phyloP scores from a whole-genome alignment of 1,284 basidiomycete species.

The Fistulinella staudtii region DNA sequence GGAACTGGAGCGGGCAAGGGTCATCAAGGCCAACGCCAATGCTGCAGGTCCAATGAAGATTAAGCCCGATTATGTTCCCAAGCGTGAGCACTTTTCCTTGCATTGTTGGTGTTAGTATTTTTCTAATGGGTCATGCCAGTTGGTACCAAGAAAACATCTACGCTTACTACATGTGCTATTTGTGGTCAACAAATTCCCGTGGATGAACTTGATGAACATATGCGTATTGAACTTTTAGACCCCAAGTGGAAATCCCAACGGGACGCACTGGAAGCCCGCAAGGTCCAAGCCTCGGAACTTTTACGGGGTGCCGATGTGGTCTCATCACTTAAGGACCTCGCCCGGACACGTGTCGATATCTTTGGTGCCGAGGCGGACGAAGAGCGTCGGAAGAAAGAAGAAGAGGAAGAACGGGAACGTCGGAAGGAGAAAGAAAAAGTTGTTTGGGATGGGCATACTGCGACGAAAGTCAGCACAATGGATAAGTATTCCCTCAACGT shows the following conservation, averaged over 20 bases:
- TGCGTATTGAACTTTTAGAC: conserved; percentile 97
- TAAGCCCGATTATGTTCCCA: conserved; percentile 94
- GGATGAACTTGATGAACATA: conserved; percentile 95
- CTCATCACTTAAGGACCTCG: conserved; percentile 86
- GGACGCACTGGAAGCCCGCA: conserved; percentile 79
- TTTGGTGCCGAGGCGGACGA: conserved; percentile 92
- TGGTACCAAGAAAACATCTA: conserved; percentile 65
- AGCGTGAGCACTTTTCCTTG: conserved; percentile 54
- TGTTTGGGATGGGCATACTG: conserved; percentile 95
- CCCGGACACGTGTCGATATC: conserved; percentile 89
- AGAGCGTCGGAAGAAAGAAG: conserved; percentile 78
- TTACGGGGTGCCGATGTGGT: conserved; percentile 90
- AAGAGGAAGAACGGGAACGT: conserved; percentile 76
- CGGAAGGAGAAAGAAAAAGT: conserved; percentile 86
- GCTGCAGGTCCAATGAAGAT: conserved; percentile 91
- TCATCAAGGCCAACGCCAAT: conserved; percentile 73
- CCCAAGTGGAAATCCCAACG: conserved; percentile 97
- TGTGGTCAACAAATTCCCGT: conserved; percentile 94
- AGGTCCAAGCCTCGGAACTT: conserved; percentile 85
- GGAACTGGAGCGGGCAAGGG: conserved; percentile 75
- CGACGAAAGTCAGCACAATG: conserved; percentile 82
- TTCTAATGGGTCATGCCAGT: conserved; percentile 41
- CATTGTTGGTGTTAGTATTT: background rate
- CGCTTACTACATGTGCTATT: conserved; percentile 85
- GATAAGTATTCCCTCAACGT: conserved; percentile 89